phyloP scores from a whole-genome alignment of 202 grass and related monocot genomes.

The Carex arenaria region DNA sequence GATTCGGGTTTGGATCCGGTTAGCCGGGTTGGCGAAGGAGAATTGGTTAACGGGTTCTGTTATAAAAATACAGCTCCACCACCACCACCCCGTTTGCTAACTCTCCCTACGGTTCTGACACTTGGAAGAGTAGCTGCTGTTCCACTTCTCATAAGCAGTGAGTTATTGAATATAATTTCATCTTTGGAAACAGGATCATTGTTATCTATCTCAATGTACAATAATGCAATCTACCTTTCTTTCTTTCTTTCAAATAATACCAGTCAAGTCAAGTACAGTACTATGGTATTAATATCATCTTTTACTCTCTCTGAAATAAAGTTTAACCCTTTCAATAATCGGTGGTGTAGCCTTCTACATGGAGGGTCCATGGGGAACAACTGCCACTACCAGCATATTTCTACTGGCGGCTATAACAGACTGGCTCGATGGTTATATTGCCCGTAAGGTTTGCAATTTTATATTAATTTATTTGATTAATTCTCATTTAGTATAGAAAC shows the following conservation, averaged over 20 bases:
- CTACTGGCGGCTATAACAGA: constrained; percentile 88
- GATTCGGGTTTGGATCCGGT: constrained; percentile 23
- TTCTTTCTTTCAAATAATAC: background rate
- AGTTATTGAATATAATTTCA: constrained; percentile 24
- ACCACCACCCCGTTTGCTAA: constrained; percentile 50
- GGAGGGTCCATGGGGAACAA: constrained; percentile 62
- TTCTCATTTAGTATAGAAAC: background rate
- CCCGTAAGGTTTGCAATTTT: constrained; percentile 68
- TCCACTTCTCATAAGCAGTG: constrained; percentile 85
- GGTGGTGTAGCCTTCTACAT: constrained; percentile 77
- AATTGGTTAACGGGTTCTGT: constrained; percentile 27
- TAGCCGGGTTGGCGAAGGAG: background rate
- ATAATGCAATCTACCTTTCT: background rate
- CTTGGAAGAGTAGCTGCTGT: constrained; percentile 87
- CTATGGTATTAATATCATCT: background rate
- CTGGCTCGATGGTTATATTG: constrained; percentile 98
- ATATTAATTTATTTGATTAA: constrained; percentile 17
- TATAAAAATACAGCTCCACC: constrained; percentile 26
- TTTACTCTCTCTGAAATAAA: background rate
- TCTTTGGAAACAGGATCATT: background rate
- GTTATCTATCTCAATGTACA: background rate
- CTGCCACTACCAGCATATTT: constrained; percentile 92
- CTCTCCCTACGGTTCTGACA: constrained; percentile 84
- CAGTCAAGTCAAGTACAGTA: background rate
- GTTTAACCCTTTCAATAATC: constrained; percentile 2